Evolutionary conservation across 108 stramenopile genomes (phyloP), one percentile per base, ranked within the genome.

Genomic region (Ochromonas danica): DNA sequence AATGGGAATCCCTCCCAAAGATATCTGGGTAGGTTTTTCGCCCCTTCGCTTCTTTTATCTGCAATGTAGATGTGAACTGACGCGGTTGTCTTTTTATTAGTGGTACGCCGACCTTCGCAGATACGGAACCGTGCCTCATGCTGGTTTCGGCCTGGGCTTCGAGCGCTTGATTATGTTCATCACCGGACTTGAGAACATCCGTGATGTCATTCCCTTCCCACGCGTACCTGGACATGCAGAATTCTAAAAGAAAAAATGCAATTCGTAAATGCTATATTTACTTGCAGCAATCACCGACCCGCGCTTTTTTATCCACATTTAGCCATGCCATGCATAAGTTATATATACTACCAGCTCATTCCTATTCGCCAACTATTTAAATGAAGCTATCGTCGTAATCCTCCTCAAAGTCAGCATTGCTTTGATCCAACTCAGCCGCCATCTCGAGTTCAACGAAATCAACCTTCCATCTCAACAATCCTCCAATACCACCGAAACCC

Each of bases 401-500:
- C 3, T 75, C 72, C 10, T 25, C 43, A 31, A 22, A 22, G 31
- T 39, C 71, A 17, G 51, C 86, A 25, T 85, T 77, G n/a, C n/a
- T n/a, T 1, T 77, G 71, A 60, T 89, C 88, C 41, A 84, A 67
- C 0, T 31, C 77, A 1, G 88, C 89, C n/a, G 91, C 89, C 3
- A 93, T 90, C 57, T 95, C 94, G 87, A 97, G 43, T 82, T 96
- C 92, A 0, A 90, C 84, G 85, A 98, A 96, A 85, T 96, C 94
- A 1, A 96, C 97, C 86, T 94, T 94, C 98, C 98, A 99, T 71
- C 98, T 88, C 75, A 99, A 83, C 63, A 96, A 93, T 1, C 96
- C 98, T 28, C 98, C 98, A 75, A 99, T 95, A 1, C 98, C 98
- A 33, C 98, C 98, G 86, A 99, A 99, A 39, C 98, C 98, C 81